Conservation (phyloP, 140 eudicot species). For the Ambrosia hybrid region DNA sequence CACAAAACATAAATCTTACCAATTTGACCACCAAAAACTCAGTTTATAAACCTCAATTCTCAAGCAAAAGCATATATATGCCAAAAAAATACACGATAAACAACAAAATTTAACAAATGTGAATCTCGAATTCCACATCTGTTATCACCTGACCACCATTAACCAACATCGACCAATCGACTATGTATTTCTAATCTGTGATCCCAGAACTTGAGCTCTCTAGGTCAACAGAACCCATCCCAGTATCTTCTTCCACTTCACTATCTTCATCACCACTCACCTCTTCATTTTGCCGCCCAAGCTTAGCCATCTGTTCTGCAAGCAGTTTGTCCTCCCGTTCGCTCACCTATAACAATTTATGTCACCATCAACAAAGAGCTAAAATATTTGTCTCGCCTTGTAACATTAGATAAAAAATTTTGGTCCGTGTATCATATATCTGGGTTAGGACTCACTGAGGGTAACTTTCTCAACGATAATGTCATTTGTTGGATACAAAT, state of each 20-base stretch:
- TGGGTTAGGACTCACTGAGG: too few species aligned
- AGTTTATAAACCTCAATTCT: too few species aligned
- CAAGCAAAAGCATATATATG: too few species aligned
- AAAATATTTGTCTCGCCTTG: background rate
- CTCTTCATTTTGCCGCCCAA: conserved; percentile 49
- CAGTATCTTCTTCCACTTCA: conserved; percentile 54
- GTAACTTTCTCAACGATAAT: too few species aligned
- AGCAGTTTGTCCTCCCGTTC: conserved; percentile 16
- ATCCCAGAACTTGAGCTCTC: conserved; percentile 45
- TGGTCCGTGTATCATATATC: background rate
- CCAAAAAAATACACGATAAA: too few species aligned
- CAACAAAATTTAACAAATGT: conserved; percentile 13
- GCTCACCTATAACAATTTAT: conserved; percentile 47
- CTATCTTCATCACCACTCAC: conserved; percentile 63
- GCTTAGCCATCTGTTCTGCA: conserved; percentile 55
- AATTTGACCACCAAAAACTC: too few species aligned
- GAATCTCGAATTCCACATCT: conserved; percentile 8
- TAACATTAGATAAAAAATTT: background rate
- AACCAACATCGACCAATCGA: conserved; percentile 10
- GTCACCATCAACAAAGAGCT: background rate
- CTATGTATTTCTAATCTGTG: conserved; percentile 36
- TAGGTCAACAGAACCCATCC: conserved; percentile 62
- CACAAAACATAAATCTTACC: too few species aligned
- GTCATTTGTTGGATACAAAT: background rate
- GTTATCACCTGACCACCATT: conserved; percentile 14